Evolutionary conservation across 345 rosid genomes (phyloP), one percentile per base, ranked within the genome.

Genomic region (Melaleuca alternifolia): DNA sequence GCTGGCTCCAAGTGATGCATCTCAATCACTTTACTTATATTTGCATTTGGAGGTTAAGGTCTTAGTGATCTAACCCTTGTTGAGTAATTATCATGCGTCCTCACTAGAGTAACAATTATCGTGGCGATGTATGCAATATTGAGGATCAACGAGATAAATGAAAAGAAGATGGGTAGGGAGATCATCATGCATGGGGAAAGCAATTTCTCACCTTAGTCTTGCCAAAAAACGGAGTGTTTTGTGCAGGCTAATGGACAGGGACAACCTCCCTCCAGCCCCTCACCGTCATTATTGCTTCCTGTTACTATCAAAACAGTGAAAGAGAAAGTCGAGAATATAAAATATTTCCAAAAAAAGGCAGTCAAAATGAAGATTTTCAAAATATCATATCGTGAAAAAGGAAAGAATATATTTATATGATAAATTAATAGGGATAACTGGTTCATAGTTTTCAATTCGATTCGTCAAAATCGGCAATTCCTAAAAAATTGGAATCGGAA

Each of bases 201-300:
- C 59, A 48, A 48, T 65, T 54, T 46, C 26, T 83, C 82, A 48
- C 84, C 84, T 65, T 33, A 85, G 76, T 88, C 54, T 82, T 84
- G 87, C 85, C 91, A 87, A 84, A 82, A n/a, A n/a, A 46, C 90
- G 85, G 84, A 83, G 76, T 87, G 53, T 86, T 56, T 88, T 56
- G 54, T 61, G 77, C 84, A 77, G 85, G 88, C 61, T 53, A n/a
- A 41, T 11, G 83, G 87, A 86, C 83, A 83, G 20, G 59, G 89
- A 87, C 86, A 84, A 14, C 61, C 82, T 84, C 84, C 54, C 50
- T 62, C 23, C 62, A 85, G 83, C 87, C 87, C 89, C 88, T 77
- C 86, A 71, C 6, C 46, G 77, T 46, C 86, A 48, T 71, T 84
- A 30, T 44, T 84, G 65, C 51, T 50, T 57, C 82, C 86, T 48